A percentile compares a stretch with the other conserved stretches of the same genome.
phyloP scores from a whole-genome alignment of 2,329 filamentous ascomycete species.

The Xylariales sp. region DNA sequence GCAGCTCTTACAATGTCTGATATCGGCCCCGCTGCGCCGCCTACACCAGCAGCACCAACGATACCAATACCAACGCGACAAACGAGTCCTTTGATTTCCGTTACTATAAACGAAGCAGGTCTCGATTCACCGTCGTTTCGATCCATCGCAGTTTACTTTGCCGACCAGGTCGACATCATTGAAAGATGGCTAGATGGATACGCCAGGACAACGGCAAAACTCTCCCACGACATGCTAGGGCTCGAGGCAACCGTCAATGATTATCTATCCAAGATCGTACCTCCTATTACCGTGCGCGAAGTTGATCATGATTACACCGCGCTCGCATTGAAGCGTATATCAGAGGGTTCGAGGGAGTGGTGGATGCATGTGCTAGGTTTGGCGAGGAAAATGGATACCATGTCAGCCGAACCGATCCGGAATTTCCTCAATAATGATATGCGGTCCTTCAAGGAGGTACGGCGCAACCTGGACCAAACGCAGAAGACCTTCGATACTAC shows the following conservation, averaged over 20 bases:
- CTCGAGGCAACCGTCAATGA: conserved; percentile 76
- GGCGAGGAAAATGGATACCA: conserved; percentile 71
- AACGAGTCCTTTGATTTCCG: conserved; percentile 54
- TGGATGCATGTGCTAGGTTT: conserved; percentile 72
- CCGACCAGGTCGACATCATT: conserved; percentile 84
- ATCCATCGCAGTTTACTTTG: conserved; percentile 78
- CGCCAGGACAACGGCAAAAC: conserved; percentile 47
- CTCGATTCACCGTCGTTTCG: conserved; percentile 96
- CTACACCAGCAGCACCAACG: conserved; percentile 14
- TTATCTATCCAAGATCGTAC: conserved; percentile 72
- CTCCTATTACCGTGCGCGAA: conserved; percentile 68
- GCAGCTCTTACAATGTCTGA: conserved; percentile 25
- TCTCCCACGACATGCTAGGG: conserved; percentile 59
- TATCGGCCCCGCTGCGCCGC: conserved; percentile 14
- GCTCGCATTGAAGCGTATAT: conserved; percentile 77
- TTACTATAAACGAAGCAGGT: conserved; percentile 87
- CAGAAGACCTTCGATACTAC: conserved; percentile 83
- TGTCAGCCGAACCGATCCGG: conserved; percentile 77
- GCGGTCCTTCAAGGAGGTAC: conserved; percentile 78
- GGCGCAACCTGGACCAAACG: conserved; percentile 68
- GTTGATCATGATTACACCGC: conserved; percentile 95
- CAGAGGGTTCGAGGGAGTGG: conserved; percentile 81
- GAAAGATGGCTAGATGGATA: conserved; percentile 83
- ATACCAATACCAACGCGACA: conserved; percentile 16
- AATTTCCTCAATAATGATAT: conserved; percentile 75